Base-by-base conservation (phyloP, 768 basidiomycete species). In the Nidularia pulvinata region DNA sequence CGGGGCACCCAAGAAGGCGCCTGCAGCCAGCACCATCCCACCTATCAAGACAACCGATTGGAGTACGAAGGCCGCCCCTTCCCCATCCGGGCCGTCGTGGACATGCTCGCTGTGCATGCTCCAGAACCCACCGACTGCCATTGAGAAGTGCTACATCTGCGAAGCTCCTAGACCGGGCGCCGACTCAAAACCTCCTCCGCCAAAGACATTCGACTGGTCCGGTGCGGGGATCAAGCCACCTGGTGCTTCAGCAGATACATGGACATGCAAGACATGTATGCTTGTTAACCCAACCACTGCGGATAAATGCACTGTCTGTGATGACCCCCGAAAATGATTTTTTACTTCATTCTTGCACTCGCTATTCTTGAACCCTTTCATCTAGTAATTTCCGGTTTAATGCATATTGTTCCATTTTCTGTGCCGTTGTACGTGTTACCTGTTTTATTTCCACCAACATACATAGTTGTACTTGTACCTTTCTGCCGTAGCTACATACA, bases 191-290 rank as follows among this genome's bases (percentile, higher is more conserved):
- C 45, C 45, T 14, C 11, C 45, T n/a, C 45, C 45, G 13, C 11
- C 13, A 46, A 25, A 10, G 13, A 46, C 16, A 10, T 89, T 88
- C 58, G 73, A 88, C 59, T 89, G 83, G 80, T 72, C 77, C 1
- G 84, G 83, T 7, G 84, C 84, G 1, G 87, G 85, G 3, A 64
- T 81, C 51, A 85, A 80, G 57, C 64, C 76, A 2, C 79, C 83
- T 5, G 54, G 68, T 2, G 50, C 62, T 10, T 55, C 54, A 5
- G 61, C 58, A 46, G 54, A 58, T 50, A 57, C 49, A 22, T 89
- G 88, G 88, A 78, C 58, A 30, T 89, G 88, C 62, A 67, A 65
- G 0, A 58, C 65, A 3, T 92, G 90, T 55, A 70, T 68, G 63
- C 59, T 85, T 49, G 57, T 62, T 43, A 89, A 85, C 63, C 71